A percentile compares a stretch with the other conserved stretches of the same genome.
These are phyloP conservation scores for Colletotrichum abscissum DNA, from an alignment of 2,329 filamentous ascomycete species.

Conservation along the genomic window DNA sequence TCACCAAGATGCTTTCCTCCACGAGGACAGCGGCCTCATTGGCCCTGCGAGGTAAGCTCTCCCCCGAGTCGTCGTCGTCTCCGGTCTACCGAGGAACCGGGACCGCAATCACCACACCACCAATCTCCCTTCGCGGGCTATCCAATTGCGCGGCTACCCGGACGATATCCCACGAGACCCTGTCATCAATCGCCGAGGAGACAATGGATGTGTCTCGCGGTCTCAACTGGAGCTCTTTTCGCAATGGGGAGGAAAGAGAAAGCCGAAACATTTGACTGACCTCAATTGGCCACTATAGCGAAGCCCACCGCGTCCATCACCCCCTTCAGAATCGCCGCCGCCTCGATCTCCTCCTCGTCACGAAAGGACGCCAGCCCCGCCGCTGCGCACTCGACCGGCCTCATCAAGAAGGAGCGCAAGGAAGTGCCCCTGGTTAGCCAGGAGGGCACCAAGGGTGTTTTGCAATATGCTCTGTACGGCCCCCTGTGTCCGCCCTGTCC, in stretches of 20 bases:
- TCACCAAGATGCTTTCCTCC: conserved; percentile 56
- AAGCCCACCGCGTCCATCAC: conserved; percentile 73
- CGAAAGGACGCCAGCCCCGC: conserved; percentile 71
- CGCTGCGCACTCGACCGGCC: conserved; percentile 63
- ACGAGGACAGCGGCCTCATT: conserved; percentile 63
- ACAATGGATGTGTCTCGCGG: neutral
- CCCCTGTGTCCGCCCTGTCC: neutral
- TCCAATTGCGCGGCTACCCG: neutral
- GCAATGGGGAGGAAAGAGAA: neutral
- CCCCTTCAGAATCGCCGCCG: conserved; percentile 71
- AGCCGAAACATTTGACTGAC: conserved; percentile 39
- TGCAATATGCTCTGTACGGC: conserved; percentile 89
- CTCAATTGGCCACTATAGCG: conserved; percentile 55
- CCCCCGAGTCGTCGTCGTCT: neutral
- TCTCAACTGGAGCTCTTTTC: neutral
- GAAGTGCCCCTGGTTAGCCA: conserved; percentile 84
- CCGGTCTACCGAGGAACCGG: conserved; percentile 10
- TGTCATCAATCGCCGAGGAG: neutral
- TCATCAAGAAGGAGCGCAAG: conserved; percentile 66
- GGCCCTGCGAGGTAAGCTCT: conserved; percentile 61
- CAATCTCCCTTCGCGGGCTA: conserved; percentile 4
- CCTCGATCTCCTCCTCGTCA: conserved; percentile 73
- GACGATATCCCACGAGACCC: neutral
- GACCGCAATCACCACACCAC: neutral
- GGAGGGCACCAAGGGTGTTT: conserved; percentile 80